Percentiles rank a stretch among this genome's conserved stretches.
phyloP scores from a whole-genome alignment of 2,329 filamentous ascomycete genomes.

The Aspergillus tanneri region DNA sequence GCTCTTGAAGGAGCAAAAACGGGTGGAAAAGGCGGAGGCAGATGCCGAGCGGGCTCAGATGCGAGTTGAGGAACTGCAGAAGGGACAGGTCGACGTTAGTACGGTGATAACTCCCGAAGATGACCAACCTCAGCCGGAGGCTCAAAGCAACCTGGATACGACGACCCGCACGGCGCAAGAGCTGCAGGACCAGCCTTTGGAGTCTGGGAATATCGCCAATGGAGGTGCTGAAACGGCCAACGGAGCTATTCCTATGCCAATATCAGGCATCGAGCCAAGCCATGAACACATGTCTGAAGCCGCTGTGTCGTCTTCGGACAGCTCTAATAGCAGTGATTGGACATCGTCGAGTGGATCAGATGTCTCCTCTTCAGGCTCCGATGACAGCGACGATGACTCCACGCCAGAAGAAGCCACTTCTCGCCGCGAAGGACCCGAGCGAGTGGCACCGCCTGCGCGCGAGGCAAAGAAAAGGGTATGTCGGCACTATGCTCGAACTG shows the following conservation, averaged over 20 bases:
- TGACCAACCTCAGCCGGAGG: not conserved
- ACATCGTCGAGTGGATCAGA: slow-evolving; percentile 42
- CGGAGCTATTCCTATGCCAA: not conserved
- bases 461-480: slow-evolving; percentile 37
- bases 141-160: not conserved
- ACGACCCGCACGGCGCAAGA: not conserved
- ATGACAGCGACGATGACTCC: slow-evolving; percentile 32
- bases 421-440: slow-evolving; percentile 41
- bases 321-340: slow-evolving; percentile 35
- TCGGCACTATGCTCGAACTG: slow-evolving; percentile 42
- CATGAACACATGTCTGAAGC: slow-evolving; percentile 4
- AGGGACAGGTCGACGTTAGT: slow-evolving; percentile 18
- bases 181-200: not conserved
- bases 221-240: not conserved
- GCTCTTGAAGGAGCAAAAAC: slow-evolving; percentile 66
- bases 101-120: slow-evolving; percentile 3
- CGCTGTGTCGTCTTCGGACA: slow-evolving; percentile 17
- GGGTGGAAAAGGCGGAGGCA: slow-evolving; percentile 46
- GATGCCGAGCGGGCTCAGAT: slow-evolving; percentile 41
- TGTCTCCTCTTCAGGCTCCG: slow-evolving; percentile 24
- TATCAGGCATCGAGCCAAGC: slow-evolving; percentile 1
- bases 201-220: not conserved
- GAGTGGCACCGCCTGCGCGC: slow-evolving; percentile 40
- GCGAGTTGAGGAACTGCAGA: slow-evolving; percentile 34
- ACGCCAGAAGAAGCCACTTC: slow-evolving; percentile 45